Evolutionary conservation across 2,329 filamentous ascomycete species (phyloP), one percentile per base, ranked within the genome.

Genomic region (Colletotrichum tanaceti): DNA sequence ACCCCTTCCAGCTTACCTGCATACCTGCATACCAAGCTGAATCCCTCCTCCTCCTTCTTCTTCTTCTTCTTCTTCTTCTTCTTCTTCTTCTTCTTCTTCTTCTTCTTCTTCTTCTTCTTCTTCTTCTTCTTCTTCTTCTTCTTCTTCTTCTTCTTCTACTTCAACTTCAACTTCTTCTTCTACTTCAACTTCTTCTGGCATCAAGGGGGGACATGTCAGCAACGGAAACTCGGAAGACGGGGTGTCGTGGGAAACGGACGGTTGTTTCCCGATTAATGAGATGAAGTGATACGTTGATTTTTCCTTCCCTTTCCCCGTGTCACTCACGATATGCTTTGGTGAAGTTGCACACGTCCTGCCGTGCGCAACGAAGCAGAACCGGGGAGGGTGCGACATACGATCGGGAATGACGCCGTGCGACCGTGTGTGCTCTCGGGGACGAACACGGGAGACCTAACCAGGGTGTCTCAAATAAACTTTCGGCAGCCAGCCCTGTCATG

Each of bases 201-300:
- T 16, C n/a, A 35, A 46, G n/a, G 41, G 18, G 22, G 28, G n/a
- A 32, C 41, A 58, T 35, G 28, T 18, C 50, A 62, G 43, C 57
- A 52, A 24, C 47, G 41, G 49, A 53, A 24, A 54, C 32, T 52
- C 16, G 10, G 16, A 14, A 28, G 24, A 43, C 39, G 35, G 62
- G 20, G 54, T 18, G 32, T 46, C 57, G 4, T 57, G n/a, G 62
- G 65, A 60, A 59, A 65, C 61, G 44, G 44, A 22, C 49, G 24
- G n/a, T 39, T 46, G 61, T 68, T 65, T 68, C 49, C 58, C 47
- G 61, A 54, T 24, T 18, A 62, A 46, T 65, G 65, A 55, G 62
- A 68, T 50, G 62, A 68, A 65, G 62, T 39, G 35, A 60, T 58
- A 32, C 39, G 14, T 22, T 47, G 3, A 24, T 24, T 41, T 46